Base-by-base conservation (phyloP, 1,284 basidiomycete species). In the Tilletia indica region DNA sequence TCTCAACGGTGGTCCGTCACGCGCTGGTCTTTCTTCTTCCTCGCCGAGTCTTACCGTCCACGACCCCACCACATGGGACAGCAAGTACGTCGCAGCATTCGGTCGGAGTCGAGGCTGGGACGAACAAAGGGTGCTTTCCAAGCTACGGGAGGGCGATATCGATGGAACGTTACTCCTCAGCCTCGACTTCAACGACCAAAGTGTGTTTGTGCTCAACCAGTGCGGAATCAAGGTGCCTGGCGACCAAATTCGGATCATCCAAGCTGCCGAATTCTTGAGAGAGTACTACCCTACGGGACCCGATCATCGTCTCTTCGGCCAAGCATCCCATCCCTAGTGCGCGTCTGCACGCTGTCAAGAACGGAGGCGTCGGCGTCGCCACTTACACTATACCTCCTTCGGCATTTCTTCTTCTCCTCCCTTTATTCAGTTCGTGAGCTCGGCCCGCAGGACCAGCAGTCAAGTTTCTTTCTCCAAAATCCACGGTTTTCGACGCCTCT, bases 231-330 rank as follows among this genome's bases (percentile, higher is more conserved):
- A 9, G 6, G 61, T 64, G 16, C 61, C 61, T 21, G 61, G 61
- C 61, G 61, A 64, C 61, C 61, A 42, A 16, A 42, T 64, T 11
- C 61, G 61, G 31, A 42, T 64, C 61, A 64, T 64, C 34, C 61
- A 64, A 21, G 61, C 31, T 14, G 61, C 61, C 3, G 8, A 42
- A 4, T 34, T 16, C 12, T 39, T 64, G 61, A 25, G 61, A 4
- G 36, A 64, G 61, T 16, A 16, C 11, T 39, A 64, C 61, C 34
- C 61, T 19, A 25, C 51, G 51, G 51, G 42, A 45, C 42, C 42
- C 42, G 42, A 45, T 9, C 42, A 45, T 45, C 42, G 42, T 45
- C 42, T 45, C 42, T 45, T 45, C 42, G 42, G 42, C 42, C 42
- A 45, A 14, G 42, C 42, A 45, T 14, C 42, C 42, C 6, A 45